A percentile compares a stretch with the other conserved stretches of the same genome.
phyloP scores from a whole-genome alignment of 345 rosid species.

The Linum lewisii region DNA sequence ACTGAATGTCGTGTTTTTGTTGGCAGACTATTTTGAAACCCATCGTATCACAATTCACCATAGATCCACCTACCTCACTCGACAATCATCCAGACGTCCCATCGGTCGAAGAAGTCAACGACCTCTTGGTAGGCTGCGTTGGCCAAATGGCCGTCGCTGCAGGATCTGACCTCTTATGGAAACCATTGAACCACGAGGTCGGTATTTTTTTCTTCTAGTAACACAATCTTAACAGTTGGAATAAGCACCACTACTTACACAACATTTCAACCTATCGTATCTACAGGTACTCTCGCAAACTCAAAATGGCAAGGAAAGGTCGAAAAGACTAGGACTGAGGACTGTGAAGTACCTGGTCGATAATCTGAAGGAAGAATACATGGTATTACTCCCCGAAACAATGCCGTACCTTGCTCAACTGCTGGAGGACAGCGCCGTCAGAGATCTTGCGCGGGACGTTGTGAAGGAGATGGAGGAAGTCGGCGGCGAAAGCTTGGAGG shows the following conservation, averaged over 20 bases:
- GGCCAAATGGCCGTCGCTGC: constrained; percentile 96
- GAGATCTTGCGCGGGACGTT: constrained; percentile 71
- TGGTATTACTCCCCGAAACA: constrained; percentile 67
- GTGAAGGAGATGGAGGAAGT: constrained; percentile 74
- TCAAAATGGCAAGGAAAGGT: constrained; percentile 67
- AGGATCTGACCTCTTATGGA: constrained; percentile 86
- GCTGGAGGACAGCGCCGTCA: constrained; percentile 85
- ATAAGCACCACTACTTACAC: background rate
- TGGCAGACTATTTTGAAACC: constrained; percentile 80
- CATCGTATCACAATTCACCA: constrained; percentile 56
- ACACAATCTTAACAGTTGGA: background rate
- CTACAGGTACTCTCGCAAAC: constrained; percentile 83
- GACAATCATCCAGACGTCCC: constrained; percentile 51
- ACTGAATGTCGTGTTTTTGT: too few species aligned
- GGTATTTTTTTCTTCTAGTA: background rate
- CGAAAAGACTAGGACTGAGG: constrained; percentile 69
- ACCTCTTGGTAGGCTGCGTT: constrained; percentile 52
- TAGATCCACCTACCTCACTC: constrained; percentile 50
- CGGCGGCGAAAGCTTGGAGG: constrained; percentile 73
- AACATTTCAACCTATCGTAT: background rate
- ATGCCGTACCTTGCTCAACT: constrained; percentile 85
- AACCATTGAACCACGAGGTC: constrained; percentile 91
- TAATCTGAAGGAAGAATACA: constrained; percentile 77
- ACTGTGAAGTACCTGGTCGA: constrained; percentile 60
- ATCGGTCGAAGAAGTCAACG: constrained; percentile 65